Evolutionary conservation across 2,329 filamentous ascomycete species (phyloP).

Genomic region (Coniochaeta prunicola): DNA sequence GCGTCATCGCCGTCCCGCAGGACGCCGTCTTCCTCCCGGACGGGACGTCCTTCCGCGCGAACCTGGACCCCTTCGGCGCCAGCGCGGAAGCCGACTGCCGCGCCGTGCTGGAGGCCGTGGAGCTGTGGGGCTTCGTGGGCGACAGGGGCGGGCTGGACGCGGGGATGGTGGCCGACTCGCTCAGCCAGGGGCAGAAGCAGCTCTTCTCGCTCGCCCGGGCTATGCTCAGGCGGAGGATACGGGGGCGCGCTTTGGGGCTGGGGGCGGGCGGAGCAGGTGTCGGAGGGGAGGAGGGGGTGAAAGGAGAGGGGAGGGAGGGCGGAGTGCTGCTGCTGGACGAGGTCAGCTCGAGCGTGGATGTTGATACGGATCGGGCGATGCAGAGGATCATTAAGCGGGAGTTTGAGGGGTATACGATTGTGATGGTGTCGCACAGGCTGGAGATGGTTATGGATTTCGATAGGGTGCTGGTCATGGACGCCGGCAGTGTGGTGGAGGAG

Average conservation of each 20-base stretch:
- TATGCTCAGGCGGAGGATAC: constrained; percentile 33
- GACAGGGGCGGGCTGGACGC: constrained; percentile 25
- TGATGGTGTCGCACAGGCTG: constrained; percentile 38
- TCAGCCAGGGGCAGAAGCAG: constrained; percentile 55
- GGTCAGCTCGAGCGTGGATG: constrained; percentile 33
- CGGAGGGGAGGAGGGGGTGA: neutral
- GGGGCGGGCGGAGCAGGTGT: neutral
- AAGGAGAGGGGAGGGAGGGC: constrained; percentile 1
- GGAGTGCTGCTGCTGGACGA: constrained; percentile 33
- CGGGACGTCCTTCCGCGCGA: constrained; percentile 29
- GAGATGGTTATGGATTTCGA: constrained; percentile 48
- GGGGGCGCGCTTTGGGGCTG: neutral
- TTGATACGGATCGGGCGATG: constrained; percentile 32
- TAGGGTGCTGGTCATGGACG: constrained; percentile 41
- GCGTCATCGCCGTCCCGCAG: constrained; percentile 45
- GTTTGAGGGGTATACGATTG: constrained; percentile 42
- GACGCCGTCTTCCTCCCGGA: constrained; percentile 44
- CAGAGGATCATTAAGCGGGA: constrained; percentile 30
- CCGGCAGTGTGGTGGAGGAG: constrained; percentile 36
- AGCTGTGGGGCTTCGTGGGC: constrained; percentile 22
- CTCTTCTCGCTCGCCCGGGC: constrained; percentile 57
- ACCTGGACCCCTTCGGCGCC: constrained; percentile 32
- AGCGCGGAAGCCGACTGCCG: constrained; percentile 25
- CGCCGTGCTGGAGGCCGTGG: constrained; percentile 26
- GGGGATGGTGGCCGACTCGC: constrained; percentile 35